A percentile compares a stretch with the other conserved stretches of the same genome.
These are phyloP conservation scores for Barnettozyma sucrosica DNA, from an alignment of 805 yeast genomes.

Conservation along the genomic window DNA sequence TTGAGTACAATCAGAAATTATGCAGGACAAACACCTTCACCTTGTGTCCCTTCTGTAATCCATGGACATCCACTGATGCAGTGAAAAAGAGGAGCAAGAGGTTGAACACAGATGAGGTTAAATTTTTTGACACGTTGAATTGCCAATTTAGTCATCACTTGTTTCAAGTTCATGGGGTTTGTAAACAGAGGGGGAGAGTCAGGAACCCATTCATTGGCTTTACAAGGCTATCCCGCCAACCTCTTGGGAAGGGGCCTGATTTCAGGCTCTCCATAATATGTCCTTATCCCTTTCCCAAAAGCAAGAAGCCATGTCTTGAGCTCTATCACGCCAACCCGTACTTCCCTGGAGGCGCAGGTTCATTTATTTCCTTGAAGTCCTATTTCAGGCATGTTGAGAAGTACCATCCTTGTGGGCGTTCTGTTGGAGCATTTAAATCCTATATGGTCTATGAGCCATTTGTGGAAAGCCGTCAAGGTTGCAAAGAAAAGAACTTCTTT, in stretches of 20 bases:
- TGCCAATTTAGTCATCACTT: neutral
- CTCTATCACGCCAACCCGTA: neutral
- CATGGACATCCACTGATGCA: neutral
- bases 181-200: neutral
- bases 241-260: neutral
- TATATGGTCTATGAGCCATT: neutral
- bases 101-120: neutral
- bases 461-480: neutral
- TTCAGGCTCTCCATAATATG: neutral
- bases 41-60: neutral
- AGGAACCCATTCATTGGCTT: neutral
- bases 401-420: neutral
- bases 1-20: neutral
- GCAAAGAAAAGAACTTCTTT: neutral
- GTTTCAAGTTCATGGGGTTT: neutral
- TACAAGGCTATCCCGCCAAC: neutral
- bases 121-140: neutral
- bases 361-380: neutral
- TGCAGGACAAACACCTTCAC: neutral
- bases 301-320: neutral
- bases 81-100: neutral
- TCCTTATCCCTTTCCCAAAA: neutral
- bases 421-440: neutral
- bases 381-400: neutral
- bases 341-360: neutral